phyloP scores from a whole-genome alignment of 192 early-diverging fungal genomes.

The Pilaira anomala region DNA sequence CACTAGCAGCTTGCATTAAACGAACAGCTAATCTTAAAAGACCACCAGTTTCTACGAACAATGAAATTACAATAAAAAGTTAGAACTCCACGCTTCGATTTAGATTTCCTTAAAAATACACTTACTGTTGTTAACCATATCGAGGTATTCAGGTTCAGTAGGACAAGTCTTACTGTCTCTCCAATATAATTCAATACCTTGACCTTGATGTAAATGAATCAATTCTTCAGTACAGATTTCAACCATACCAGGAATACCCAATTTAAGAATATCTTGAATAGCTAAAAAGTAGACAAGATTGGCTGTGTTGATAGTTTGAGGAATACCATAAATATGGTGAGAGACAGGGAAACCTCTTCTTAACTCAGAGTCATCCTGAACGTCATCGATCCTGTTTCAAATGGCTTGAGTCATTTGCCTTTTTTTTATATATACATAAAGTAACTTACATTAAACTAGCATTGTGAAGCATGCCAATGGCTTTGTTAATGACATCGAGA shows the following conservation, averaged over 20 bases:
- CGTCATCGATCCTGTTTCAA: constrained; percentile 80
- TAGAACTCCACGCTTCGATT: not conserved
- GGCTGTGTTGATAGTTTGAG: constrained; percentile 91
- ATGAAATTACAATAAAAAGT: not conserved
- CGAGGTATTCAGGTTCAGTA: constrained; percentile 78
- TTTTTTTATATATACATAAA: not conserved
- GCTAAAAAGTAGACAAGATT: constrained; percentile 97
- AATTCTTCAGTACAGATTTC: constrained; percentile 89
- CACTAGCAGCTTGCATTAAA: constrained; percentile 59
- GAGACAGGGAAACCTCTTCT: constrained; percentile 88
- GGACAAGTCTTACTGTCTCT: constrained; percentile 80
- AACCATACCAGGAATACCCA: constrained; percentile 66
- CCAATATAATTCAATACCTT: constrained; percentile 94
- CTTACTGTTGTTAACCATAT: constrained; percentile 82
- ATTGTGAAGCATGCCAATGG: constrained; percentile 94
- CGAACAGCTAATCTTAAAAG: constrained; percentile 83
- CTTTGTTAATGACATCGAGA: constrained; percentile 69
- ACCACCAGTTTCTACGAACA: constrained; percentile 72
- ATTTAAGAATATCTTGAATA: constrained; percentile 63
- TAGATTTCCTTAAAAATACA: not conserved
- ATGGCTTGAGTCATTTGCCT: not conserved
- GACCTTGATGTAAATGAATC: constrained; percentile 86
- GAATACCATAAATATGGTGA: constrained; percentile 93
- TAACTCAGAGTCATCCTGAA: constrained; percentile 88
- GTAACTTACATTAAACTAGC: constrained; percentile 79